These are phyloP conservation scores for Wickerhamomyces pijperi DNA, from an alignment of 805 yeast genomes.

Conservation along the genomic window DNA sequence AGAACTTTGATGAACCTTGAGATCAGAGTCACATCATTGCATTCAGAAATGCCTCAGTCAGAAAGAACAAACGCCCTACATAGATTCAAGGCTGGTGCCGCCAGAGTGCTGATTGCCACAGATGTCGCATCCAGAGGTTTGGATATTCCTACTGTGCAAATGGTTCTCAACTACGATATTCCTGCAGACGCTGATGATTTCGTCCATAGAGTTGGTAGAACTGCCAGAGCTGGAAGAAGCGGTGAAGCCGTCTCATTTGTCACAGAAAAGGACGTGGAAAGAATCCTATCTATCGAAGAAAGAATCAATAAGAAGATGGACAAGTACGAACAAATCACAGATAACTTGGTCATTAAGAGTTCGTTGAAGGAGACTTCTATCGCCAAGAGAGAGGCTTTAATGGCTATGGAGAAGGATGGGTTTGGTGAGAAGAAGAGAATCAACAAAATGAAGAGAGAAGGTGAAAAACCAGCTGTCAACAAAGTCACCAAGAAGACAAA, in stretches of 20 bases:
- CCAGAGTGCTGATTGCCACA: slow-evolving; percentile 85
- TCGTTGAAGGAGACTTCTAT: slow-evolving; percentile 59
- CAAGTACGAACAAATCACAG: slow-evolving; percentile 60
- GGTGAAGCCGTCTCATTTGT: slow-evolving; percentile 81
- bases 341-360: slow-evolving; percentile 64
- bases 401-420: slow-evolving; percentile 88
- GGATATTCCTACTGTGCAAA: slow-evolving; percentile 86
- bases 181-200: slow-evolving; percentile 96
- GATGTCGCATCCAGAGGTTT: slow-evolving; percentile 97
- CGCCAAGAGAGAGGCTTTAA: slow-evolving; percentile 81
- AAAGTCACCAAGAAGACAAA: background rate
- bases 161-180: slow-evolving; percentile 84
- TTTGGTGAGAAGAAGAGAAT: slow-evolving; percentile 66
- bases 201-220: slow-evolving; percentile 95
- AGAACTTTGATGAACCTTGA: slow-evolving; percentile 66
- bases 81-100: slow-evolving; percentile 89
- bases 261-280: slow-evolving; percentile 72
- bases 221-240: slow-evolving; percentile 91
- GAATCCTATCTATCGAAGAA: slow-evolving; percentile 79
- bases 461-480: slow-evolving; percentile 1
- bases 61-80: slow-evolving; percentile 89
- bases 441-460: slow-evolving; percentile 28
- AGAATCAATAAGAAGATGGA: slow-evolving; percentile 73
- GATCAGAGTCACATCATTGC: slow-evolving; percentile 78
- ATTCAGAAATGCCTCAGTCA: slow-evolving; percentile 87